phyloP scores from a whole-genome alignment of 306 rosid species.

The Acacia acuminata region DNA sequence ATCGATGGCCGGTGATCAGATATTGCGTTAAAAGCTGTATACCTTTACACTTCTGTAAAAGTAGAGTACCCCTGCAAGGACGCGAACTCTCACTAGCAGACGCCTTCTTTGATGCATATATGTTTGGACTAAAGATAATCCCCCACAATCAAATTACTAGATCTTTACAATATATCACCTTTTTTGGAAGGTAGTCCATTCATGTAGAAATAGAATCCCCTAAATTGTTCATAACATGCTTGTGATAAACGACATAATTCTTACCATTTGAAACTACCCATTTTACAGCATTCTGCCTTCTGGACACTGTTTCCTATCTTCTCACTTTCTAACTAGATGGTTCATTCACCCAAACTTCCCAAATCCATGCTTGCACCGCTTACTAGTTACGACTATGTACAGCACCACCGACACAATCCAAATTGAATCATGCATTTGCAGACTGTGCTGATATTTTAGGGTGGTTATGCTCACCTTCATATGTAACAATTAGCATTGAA shows the following conservation, averaged over 20 bases:
- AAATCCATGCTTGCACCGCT: constrained; percentile 51
- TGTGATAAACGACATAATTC: constrained; percentile 46
- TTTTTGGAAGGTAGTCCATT: constrained; percentile 41
- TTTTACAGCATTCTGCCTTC: constrained; percentile 52
- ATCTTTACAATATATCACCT: constrained; percentile 19
- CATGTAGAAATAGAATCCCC: constrained; percentile 43
- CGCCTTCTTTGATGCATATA: neutral
- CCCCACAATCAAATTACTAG: neutral
- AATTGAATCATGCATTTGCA: constrained; percentile 64
- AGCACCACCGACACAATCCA: constrained; percentile 56
- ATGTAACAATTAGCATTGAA: constrained; percentile 90
- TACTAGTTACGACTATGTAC: constrained; percentile 57
- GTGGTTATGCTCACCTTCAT: constrained; percentile 98
- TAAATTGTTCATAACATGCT: constrained; percentile 51
- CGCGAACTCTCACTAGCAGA: neutral
- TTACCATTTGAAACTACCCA: constrained; percentile 48
- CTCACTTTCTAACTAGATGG: constrained; percentile 40
- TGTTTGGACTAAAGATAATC: neutral
- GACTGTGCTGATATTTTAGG: constrained; percentile 76
- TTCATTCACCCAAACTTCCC: constrained; percentile 41
- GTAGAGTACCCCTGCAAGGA: neutral
- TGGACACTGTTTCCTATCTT: constrained; percentile 12
- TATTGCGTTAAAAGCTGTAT: neutral
- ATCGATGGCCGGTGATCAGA: neutral
- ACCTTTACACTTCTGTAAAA: neutral